Evolutionary conservation across 2,329 filamentous ascomycete species (phyloP), one percentile per base, ranked within the genome.

Genomic region (Pyricularia sp.): DNA sequence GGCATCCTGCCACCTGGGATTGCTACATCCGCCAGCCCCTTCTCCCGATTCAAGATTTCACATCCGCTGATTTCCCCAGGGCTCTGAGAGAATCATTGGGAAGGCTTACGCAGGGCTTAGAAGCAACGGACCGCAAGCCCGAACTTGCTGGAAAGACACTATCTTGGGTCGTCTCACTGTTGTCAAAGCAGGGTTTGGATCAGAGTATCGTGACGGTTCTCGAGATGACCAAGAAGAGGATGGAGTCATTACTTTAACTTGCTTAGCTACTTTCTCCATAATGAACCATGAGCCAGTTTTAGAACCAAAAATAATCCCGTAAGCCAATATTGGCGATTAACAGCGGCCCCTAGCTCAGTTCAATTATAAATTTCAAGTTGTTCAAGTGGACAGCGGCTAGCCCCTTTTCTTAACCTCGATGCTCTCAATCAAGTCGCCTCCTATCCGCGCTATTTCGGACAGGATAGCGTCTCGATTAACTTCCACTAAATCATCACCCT

Each of bases 21-120:
- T 93, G 90, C 76, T 83, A 86, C 70, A 84, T 93, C 69, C 86
- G 84, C 70, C 82, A 88, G 70, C 86, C 90, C 4, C 78, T 96
- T 2, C 78, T 90, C 62, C 88, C 87, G 24, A 75, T 93, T 19
- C 81, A 28, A 28, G 30, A 64, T 24, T 33, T 31, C 19, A 53
- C 62, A 10, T 30, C 40, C 6, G 40, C 62, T 4, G 62, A 49
- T n/a, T 33, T 59, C 30, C 89, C 92, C 7, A 79, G 81, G 57
- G 88, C 86, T 62, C 77, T 97, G 67, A 84, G 86, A 62, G 80
- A 84, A 66, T 82, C 86, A 8, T 78, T 97, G 64, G 78, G 81
- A 1, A 78, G 81, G 60, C 74, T 97, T 67, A 87, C 83, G 70
- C 78, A 74, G 26, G 77, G 77, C 4, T 66, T 82, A 65, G 75